Percentiles rank a stretch among this genome's conserved stretches.
Evolutionary conservation across 192 early-diverging fungal genomes (phyloP).

Genomic region (Backusella tarrabulga): DNA sequence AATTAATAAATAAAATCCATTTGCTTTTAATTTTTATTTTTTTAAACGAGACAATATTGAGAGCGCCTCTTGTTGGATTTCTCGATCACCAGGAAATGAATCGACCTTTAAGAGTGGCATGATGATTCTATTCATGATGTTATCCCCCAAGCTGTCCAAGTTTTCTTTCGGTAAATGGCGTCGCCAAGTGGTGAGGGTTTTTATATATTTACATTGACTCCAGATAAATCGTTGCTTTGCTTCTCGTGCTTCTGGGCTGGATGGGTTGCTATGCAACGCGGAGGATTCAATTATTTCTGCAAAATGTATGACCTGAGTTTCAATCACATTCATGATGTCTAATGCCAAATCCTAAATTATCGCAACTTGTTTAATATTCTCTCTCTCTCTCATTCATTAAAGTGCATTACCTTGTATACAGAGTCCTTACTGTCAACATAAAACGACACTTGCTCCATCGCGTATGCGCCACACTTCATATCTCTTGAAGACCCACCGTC

Average conservation of each 20-base stretch:
- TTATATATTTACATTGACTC: slow-evolving; percentile 30
- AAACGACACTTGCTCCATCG: slow-evolving; percentile 36
- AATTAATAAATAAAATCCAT: too few relatives aligned
- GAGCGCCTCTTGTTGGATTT: slow-evolving; percentile 8
- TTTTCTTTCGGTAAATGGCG: slow-evolving; percentile 9
- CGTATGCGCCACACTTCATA: slow-evolving; percentile 24
- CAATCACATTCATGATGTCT: slow-evolving; percentile 9
- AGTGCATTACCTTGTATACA: slow-evolving; percentile 24
- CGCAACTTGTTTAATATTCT: too few relatives aligned
- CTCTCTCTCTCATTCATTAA: neutral
- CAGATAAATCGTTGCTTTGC: slow-evolving; percentile 29
- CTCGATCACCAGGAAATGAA: neutral
- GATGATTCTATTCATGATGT: slow-evolving; percentile 13
- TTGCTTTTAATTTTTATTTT: slow-evolving; percentile 9
- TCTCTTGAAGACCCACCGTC: slow-evolving; percentile 20
- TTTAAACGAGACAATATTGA: slow-evolving; percentile 7
- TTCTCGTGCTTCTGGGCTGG: neutral
- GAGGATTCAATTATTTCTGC: slow-evolving; percentile 20
- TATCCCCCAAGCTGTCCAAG: neutral
- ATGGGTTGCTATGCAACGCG: neutral
- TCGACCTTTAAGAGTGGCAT: slow-evolving; percentile 15
- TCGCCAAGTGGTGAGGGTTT: slow-evolving; percentile 8
- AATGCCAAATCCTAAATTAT: slow-evolving; percentile 7
- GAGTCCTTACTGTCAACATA: slow-evolving; percentile 28
- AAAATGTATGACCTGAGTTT: slow-evolving; percentile 20